Base-by-base conservation (phyloP, 73 alveolate species). In the Urostyla sp. region DNA sequence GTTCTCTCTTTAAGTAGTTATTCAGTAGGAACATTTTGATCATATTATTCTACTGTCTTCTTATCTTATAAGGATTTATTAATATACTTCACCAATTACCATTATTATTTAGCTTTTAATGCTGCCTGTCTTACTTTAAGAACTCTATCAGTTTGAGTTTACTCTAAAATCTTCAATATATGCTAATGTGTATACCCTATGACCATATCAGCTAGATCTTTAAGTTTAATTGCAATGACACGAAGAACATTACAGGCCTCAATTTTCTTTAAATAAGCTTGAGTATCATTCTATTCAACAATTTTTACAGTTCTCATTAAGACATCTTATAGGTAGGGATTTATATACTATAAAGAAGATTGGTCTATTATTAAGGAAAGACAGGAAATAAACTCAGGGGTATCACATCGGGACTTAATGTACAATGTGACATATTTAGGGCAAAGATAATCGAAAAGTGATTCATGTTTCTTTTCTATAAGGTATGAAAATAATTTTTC, bases 71-170 rank as follows among this genome's bases (percentile, higher is more conserved):
- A 28, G 26, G 35, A 74, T 15, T 75, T 54, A 37, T 56, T 49
- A 45, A 73, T 72, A 26, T 46, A 53, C 32, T 61, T 69, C 67
- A 85, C 78, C 20, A 43, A 51, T n/a, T 35, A 46, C 93, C 93
- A 85, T 40, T 69, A 37, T 20, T 85, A 8, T 54, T 61, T 76
- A 0, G 93, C 93, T 23, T 63, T 45, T 21, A 66, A 18, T 4
- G 89, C 93, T 1, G 87, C 85, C 45, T 85, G 61, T 54, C 84
- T 76, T 0, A 85, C 93, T 43, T 66, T 85, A 4, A 76, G 50
- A 0, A 85, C 88, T 60, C 93, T 26, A 53, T 85, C 93, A 5
- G 72, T 35, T 50, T 66, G 55, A 18, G 50, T 49, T 23, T 59
- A 46, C 34, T 53, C 93, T 1, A 85, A 61, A 13, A 43, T 43